A percentile compares a stretch with the other conserved stretches of the same genome.
Evolutionary conservation across 2,329 filamentous ascomycete genomes (phyloP).

Genomic region (Clonostachys byssicola): DNA sequence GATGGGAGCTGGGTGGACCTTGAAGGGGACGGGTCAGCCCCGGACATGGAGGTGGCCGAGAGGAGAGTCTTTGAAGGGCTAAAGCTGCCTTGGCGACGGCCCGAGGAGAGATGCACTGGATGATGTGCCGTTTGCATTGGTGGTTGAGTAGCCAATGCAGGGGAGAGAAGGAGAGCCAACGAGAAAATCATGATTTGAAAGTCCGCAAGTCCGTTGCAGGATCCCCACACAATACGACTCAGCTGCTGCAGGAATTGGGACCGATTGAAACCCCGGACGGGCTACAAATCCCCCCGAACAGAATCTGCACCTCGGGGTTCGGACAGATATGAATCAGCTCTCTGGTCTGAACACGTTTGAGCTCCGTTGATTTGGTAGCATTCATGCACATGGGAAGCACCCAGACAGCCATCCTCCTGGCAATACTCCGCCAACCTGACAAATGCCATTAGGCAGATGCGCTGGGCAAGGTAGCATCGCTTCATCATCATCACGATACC

Average conservation of each 20-base stretch:
- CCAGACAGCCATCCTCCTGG: too few relatives aligned
- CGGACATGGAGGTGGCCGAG: slow-evolving; percentile 69
- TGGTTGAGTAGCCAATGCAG: too few relatives aligned
- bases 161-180: not conserved
- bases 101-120: slow-evolving; percentile 65
- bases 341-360: too few relatives aligned
- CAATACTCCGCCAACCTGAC: not conserved
- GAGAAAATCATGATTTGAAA: not conserved
- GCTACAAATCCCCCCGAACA: too few relatives aligned
- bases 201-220: not conserved
- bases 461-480: not conserved
- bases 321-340: too few relatives aligned
- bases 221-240: not conserved
- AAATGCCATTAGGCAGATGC: not conserved
- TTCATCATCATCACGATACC: too few relatives aligned
- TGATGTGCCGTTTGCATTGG: slow-evolving; percentile 20
- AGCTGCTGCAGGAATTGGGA: too few relatives aligned
- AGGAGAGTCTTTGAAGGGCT: slow-evolving; percentile 75
- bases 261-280: too few relatives aligned
- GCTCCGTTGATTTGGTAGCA: too few relatives aligned
- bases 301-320: too few relatives aligned
- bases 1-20: slow-evolving; percentile 71
- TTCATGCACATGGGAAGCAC: too few relatives aligned
- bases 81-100: slow-evolving; percentile 62
- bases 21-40: slow-evolving; percentile 40